Evolutionary conservation across 2,329 filamentous ascomycete species (phyloP), one percentile per base, ranked within the genome.

Genomic region (Phialophora tarda): DNA sequence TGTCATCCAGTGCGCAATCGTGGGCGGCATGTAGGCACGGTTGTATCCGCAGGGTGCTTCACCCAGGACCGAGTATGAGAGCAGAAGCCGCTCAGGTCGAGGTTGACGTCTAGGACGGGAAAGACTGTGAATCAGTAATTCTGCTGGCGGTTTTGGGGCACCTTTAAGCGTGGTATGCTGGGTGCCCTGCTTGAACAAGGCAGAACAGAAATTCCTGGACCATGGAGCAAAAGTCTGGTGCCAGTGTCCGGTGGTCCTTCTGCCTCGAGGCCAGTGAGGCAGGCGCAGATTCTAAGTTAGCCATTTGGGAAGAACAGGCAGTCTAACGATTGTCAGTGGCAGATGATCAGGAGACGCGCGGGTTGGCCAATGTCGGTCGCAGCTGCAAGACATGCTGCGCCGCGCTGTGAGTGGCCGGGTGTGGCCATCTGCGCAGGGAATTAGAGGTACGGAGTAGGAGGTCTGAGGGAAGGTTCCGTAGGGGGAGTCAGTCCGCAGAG

Each of bases 271-370:
- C 59, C 59, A 38, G 59, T 56, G 59, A 55, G 59, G 48, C 59
- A 65, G 68, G 64, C 64, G 58, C 60, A 64, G 65, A 70, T 51
- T 51, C 59, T 51, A 61, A 61, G 64, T 65, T 62, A 68, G 68
- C 66, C 66, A 66, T 68, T 57, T 58, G 60, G 50, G 34, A 63
- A 61, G 59, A 69, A 56, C 67, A 54, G 62, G 55, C 59, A 66
- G 50, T 61, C 61, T 67, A 59, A 38, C 17, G 48, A 65, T 24
- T 62, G 30, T 59, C 48, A 62, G 51, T 51, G 67, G 68, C 68
- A 70, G 68, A 70, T 70, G 68, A 68, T 70, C 68, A 70, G 68
- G 68, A 69, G 68, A 63, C 58, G 63, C 61, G 63, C 65, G 63
- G 68, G 65, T 66, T 61, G 68, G 63, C 68, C 65, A 67, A 65